Conservation (phyloP, 108 stramenopile species). For the Discostella pseudostelligera region DNA sequence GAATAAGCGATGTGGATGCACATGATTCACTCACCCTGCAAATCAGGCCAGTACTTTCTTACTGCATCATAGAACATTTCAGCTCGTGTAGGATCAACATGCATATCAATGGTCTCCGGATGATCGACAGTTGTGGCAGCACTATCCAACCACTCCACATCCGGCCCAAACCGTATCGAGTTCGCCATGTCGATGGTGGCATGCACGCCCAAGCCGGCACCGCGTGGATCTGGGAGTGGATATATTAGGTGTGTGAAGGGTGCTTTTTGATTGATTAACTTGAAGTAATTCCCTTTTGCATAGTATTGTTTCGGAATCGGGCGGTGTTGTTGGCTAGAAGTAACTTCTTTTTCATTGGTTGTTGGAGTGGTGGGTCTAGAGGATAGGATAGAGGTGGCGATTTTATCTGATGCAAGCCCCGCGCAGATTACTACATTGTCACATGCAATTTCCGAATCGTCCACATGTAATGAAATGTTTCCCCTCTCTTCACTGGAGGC, state of each 20-base stretch:
- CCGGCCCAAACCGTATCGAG: slow-evolving; percentile 76
- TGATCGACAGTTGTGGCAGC: slow-evolving; percentile 7
- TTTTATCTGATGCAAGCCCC: slow-evolving; percentile 60
- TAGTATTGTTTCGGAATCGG: slow-evolving; percentile 67
- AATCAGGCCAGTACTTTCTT: slow-evolving; percentile 74
- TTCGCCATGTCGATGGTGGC: slow-evolving; percentile 76
- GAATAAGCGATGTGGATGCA: too few species aligned
- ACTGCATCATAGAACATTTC: slow-evolving; percentile 68
- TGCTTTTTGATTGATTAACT: slow-evolving; percentile 50
- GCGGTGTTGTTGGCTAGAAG: slow-evolving; percentile 14
- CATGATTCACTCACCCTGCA: slow-evolving; percentile 42
- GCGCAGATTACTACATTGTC: slow-evolving; percentile 67
- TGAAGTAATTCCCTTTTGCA: slow-evolving; percentile 85
- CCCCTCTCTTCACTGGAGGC: background rate
- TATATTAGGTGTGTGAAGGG: slow-evolving; percentile 81
- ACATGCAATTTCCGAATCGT: slow-evolving; percentile 58
- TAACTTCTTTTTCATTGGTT: background rate
- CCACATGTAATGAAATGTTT: slow-evolving; percentile 37
- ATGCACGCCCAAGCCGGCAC: slow-evolving; percentile 79
- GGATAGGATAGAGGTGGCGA: slow-evolving; percentile 46
- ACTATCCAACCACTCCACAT: slow-evolving; percentile 77
- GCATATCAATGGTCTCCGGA: slow-evolving; percentile 60
- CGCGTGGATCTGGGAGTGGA: slow-evolving; percentile 74
- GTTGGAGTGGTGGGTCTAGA: background rate
- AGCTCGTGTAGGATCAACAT: slow-evolving; percentile 48